Evolutionary conservation across 768 basidiomycete genomes (phyloP), one percentile per base, ranked within the genome.

Genomic region (Tylopilus felleus): DNA sequence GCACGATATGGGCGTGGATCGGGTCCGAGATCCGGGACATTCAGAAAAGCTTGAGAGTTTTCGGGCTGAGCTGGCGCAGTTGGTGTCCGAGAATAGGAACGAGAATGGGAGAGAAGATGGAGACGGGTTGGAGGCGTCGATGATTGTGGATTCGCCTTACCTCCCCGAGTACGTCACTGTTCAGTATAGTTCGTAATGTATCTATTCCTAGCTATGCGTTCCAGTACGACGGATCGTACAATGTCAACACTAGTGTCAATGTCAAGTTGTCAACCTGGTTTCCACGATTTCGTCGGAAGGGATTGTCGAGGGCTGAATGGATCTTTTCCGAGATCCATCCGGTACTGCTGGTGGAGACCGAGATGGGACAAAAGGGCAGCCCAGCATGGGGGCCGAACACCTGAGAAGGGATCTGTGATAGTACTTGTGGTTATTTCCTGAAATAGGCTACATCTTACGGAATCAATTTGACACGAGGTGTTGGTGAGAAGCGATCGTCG

Each of bases 111-210:
- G 2, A 4, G 54, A 21, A 9, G 10, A 16, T 5, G 38, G 36
- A 25, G n/a, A 33, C 1, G 27, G 16, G 3, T 16, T 62, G 44
- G 55, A 40, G 21, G 52, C 46, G 12, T 56, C 56, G 5, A 16
- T 65, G n/a, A 21, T 40, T 9, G 31, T 58, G 1, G 35, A 56
- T 17, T 47, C 51, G 19, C 54, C 56, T 23, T 58, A 65, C 44
- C 29, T 53, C 8, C 35, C 53, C 3, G 35, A 55, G 52, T 61
- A 63, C 36, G 45, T 60, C 17, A 23, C 47, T 1, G 31, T 62
- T 33, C 3, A 17, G 25, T 35, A 59, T 8, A 7, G 13, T 25
- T 7, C 5, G 7, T 25, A 17, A 2, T 2, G n/a, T 17, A 28
- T 22, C n/a, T 31, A 29, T 39, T 35, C 33, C 16, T 16, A 29